A percentile compares a stretch with the other conserved stretches of the same genome.
These are phyloP conservation scores for Claviceps pazoutovae DNA, from an alignment of 2,329 filamentous ascomycete genomes.

Conservation along the genomic window DNA sequence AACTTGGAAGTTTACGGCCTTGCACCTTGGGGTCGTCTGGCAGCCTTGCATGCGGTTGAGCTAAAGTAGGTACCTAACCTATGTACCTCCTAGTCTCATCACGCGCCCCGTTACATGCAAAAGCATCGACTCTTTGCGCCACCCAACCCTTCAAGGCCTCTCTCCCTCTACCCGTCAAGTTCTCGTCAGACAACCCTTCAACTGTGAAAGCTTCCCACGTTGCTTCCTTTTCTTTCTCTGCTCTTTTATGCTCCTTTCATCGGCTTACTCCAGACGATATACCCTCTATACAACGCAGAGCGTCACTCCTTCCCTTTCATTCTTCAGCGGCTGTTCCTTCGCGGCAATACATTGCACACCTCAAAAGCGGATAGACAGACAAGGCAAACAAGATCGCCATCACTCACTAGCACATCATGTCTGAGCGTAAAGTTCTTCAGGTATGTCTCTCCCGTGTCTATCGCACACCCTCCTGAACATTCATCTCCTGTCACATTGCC, in stretches of 20 bases:
- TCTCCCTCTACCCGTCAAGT: neutral
- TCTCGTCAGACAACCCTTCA: neutral
- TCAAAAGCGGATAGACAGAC: neutral
- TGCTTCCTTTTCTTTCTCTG: neutral
- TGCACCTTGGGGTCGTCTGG: no score
- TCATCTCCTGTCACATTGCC: neutral
- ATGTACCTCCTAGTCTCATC: neutral
- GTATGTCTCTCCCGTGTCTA: slow-evolving; percentile 5
- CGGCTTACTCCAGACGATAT: neutral
- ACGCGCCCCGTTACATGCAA: slow-evolving; percentile 2
- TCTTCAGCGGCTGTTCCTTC: neutral
- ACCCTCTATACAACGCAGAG: no score
- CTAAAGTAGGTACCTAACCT: neutral
- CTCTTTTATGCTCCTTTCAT: neutral
- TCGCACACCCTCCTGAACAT: no score
- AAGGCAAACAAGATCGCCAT: neutral
- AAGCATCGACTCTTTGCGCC: neutral
- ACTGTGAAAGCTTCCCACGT: neutral
- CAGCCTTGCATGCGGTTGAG: slow-evolving; percentile 4
- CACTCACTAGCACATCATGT: slow-evolving; percentile 41
- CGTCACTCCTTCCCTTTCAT: neutral
- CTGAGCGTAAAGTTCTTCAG: slow-evolving; percentile 67
- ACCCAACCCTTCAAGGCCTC: neutral
- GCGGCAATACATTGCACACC: neutral
- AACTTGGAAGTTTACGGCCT: no score